Conservation (phyloP, 208 protist genomes). For the Wallacemonas rigidus region DNA sequence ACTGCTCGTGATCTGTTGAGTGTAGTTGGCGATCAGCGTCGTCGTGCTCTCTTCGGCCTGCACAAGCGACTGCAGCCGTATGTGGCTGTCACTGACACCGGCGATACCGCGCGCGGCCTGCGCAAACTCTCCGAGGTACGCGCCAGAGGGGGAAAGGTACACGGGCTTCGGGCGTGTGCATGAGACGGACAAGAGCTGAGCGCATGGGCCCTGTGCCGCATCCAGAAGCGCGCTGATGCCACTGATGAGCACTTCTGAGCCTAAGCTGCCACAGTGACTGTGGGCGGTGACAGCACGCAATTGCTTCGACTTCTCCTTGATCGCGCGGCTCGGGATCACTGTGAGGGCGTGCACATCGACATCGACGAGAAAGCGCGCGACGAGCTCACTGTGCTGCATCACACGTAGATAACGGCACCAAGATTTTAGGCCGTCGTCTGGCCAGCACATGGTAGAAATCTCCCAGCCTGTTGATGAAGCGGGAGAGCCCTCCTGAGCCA, state of each 20-base stretch:
- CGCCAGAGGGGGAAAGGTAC: constrained; percentile 11
- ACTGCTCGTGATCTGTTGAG: not conserved
- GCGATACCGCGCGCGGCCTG: not conserved
- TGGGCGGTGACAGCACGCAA: constrained; percentile 10
- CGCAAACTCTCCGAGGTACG: constrained; percentile 1
- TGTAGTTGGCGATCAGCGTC: not conserved
- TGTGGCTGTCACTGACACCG: not conserved
- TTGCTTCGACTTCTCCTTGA: not conserved
- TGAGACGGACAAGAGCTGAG: constrained; percentile 47
- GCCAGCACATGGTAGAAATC: constrained; percentile 58
- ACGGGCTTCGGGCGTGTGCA: constrained; percentile 24
- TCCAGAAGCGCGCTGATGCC: constrained; percentile 43
- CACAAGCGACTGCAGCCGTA: not conserved
- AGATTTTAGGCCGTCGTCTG: constrained; percentile 34
- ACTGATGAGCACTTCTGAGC: constrained; percentile 29
- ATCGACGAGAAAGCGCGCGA: constrained; percentile 16
- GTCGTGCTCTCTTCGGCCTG: not conserved
- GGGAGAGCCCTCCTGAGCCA: not conserved
- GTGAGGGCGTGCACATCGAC: not conserved
- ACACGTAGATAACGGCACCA: constrained; percentile 37
- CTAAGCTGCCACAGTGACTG: not conserved
- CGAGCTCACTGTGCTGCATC: constrained; percentile 42
- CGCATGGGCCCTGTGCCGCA: constrained; percentile 38
- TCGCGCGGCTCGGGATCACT: not conserved
- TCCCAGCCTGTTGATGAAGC: not conserved